A percentile compares a stretch with the other conserved stretches of the same genome.
phyloP scores from a whole-genome alignment of 2,329 filamentous ascomycete species.

The Boeremia lycopersici region DNA sequence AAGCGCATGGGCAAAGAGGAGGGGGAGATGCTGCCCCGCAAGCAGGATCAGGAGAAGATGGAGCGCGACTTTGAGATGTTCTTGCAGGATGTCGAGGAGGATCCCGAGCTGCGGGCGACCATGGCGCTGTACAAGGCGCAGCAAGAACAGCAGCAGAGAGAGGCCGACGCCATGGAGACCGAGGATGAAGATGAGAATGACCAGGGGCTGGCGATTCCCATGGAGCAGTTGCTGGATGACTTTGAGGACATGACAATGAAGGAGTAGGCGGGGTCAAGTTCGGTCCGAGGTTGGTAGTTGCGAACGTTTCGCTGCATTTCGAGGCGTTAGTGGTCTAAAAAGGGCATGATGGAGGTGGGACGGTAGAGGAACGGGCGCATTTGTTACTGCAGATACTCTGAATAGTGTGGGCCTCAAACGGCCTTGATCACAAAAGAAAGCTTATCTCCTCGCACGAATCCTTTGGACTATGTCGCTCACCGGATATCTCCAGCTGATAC shows the following conservation, averaged over 20 bases:
- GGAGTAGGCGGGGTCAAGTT: slow-evolving; percentile 22
- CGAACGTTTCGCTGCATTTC: slow-evolving; percentile 20
- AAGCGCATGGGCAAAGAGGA: slow-evolving; percentile 93
- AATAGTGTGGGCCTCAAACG: neutral
- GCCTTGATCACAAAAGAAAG: neutral
- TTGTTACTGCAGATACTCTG: slow-evolving; percentile 3
- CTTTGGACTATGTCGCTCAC: too few species aligned
- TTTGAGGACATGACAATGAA: slow-evolving; percentile 87
- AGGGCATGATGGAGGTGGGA: slow-evolving; percentile 7
- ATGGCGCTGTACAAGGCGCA: slow-evolving; percentile 82
- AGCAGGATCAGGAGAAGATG: slow-evolving; percentile 84
- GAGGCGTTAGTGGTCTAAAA: slow-evolving; percentile 19
- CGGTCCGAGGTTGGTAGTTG: neutral
- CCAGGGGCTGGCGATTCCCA: slow-evolving; percentile 59
- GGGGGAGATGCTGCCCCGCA: slow-evolving; percentile 82
- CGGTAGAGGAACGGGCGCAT: slow-evolving; percentile 5
- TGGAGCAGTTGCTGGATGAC: slow-evolving; percentile 77
- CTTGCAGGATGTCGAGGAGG: slow-evolving; percentile 94
- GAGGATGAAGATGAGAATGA: slow-evolving; percentile 63
- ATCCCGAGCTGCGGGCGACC: slow-evolving; percentile 82
- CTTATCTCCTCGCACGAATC: neutral
- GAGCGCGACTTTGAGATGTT: slow-evolving; percentile 97
- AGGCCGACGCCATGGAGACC: slow-evolving; percentile 70
- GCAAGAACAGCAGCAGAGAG: slow-evolving; percentile 62
- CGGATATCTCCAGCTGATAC: too few species aligned